phyloP scores from a whole-genome alignment of 1,284 basidiomycete genomes.

The Apiotrichum mycotoxinovorans region DNA sequence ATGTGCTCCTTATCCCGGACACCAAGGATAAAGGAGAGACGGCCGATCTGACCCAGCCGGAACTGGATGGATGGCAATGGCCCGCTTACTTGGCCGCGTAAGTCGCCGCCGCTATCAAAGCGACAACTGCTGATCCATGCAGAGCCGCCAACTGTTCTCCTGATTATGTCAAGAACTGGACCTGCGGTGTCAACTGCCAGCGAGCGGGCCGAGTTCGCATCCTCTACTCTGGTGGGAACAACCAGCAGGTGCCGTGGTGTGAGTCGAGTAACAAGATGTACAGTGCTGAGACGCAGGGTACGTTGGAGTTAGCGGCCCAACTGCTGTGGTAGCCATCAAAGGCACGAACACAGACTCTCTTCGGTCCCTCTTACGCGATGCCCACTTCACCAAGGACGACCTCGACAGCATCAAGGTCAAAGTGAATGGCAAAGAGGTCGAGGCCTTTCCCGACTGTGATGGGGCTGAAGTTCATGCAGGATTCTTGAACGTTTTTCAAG shows the following conservation, averaged over 20 bases:
- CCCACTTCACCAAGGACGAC: slow-evolving; percentile 15
- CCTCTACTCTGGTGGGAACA: background rate
- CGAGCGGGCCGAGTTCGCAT: background rate
- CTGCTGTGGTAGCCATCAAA: slow-evolving; percentile 18
- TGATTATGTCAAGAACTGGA: background rate
- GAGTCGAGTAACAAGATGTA: background rate
- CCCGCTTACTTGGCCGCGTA: too few relatives aligned
- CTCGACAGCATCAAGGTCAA: background rate
- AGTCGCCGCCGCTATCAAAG: too few relatives aligned
- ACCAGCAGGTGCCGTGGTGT: background rate
- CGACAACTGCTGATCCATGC: background rate
- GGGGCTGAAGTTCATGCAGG: background rate
- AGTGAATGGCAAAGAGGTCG: background rate
- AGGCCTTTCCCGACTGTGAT: slow-evolving; percentile 18
- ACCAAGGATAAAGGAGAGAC: too few relatives aligned
- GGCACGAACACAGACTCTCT: slow-evolving; percentile 21
- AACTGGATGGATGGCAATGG: too few relatives aligned
- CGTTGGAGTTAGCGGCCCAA: slow-evolving; percentile 4
- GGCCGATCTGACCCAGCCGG: too few relatives aligned
- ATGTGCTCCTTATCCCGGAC: too few relatives aligned
- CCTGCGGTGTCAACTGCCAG: background rate
- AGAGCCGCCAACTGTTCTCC: background rate
- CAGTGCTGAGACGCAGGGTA: background rate
- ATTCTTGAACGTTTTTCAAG: background rate
- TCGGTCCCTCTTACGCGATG: slow-evolving; percentile 21